phyloP scores from a whole-genome alignment of 805 yeast species.

The Ogataea pini region DNA sequence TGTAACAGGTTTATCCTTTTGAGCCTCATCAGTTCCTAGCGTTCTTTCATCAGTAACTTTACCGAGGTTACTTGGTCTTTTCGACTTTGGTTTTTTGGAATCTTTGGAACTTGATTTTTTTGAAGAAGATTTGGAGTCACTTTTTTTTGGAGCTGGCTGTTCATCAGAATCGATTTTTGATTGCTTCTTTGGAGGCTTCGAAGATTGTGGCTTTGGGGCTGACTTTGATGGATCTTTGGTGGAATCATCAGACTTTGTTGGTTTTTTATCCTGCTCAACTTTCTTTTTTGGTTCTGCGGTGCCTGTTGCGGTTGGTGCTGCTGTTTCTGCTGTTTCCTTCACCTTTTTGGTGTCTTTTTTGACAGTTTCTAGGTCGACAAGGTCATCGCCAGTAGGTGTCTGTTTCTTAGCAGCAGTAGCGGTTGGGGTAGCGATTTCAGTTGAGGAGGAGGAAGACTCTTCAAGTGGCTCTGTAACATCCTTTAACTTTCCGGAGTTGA shows the following conservation, averaged over 20 bases:
- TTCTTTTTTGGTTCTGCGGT: background rate
- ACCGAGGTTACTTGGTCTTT: conserved; percentile 15
- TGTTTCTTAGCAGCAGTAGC: background rate
- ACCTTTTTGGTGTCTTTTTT: background rate
- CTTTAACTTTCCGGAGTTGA: background rate
- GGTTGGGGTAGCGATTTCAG: background rate
- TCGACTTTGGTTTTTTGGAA: conserved; percentile 8
- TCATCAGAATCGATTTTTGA: background rate
- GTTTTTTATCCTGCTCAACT: too few species aligned
- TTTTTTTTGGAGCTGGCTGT: background rate
- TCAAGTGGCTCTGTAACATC: background rate
- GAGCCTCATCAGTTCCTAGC: conserved; percentile 16
- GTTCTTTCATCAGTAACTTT: conserved; percentile 16
- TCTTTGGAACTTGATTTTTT: background rate
- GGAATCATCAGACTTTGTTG: background rate
- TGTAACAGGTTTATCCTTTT: background rate
- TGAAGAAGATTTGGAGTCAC: background rate
- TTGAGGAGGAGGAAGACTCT: background rate
- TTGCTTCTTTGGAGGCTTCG: background rate
- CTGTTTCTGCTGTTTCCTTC: conserved; percentile 6
- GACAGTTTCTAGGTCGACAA: background rate
- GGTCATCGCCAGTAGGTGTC: background rate
- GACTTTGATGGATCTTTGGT: background rate
- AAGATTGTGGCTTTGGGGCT: background rate
- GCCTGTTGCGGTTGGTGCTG: background rate